Evolutionary conservation across 768 basidiomycete species (phyloP), one percentile per base, ranked within the genome.

Genomic region (Trametes cingulata): DNA sequence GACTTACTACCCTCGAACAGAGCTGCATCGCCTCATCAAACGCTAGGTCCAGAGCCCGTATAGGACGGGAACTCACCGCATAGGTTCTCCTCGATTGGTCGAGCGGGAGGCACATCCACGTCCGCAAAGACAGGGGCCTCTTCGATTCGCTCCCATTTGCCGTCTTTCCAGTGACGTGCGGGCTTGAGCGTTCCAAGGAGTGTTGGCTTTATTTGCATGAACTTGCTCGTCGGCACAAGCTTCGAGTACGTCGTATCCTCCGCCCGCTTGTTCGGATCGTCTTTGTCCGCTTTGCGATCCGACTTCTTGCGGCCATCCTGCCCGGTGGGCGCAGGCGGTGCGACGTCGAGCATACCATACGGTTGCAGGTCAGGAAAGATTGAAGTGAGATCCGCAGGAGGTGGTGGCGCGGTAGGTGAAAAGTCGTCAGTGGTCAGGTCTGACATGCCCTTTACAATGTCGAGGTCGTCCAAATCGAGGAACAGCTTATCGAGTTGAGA

Each of bases 301-400:
- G 73, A 68, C 58, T 84, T 88, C 39, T 81, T 80, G 52, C 82
- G 83, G 20, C 61, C 71, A 78, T 87, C 72, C 74, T 67, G 60
- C 13, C 47, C 47, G 25, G 37, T 41, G 7, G 47, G 56, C 2
- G 29, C 39, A 10, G 62, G 43, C 20, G 62, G 42, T 6, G 57
- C 63, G 20, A 76, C 68, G 54, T 88, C 86, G 33, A 84, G 74
- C 52, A 91, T 75, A 12, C 75, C 76, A 40, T 85, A 77, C 12
- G 85, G 81, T 35, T 83, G 82, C 12, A 96, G 80, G 56, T 97
- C 96, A 0, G 95, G 93, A 71, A 97, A 97, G 41, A 98, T 83
- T 33, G 83, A 80, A 1, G 82, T 79, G 24, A 88, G 75, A 62
- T 86, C 85, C 47, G 78, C 66, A 54, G 80, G 70, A 20, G 73